Evolutionary conservation across 2,329 filamentous ascomycete species (phyloP).

Genomic region (Sclerotinia sclerotiorum): DNA sequence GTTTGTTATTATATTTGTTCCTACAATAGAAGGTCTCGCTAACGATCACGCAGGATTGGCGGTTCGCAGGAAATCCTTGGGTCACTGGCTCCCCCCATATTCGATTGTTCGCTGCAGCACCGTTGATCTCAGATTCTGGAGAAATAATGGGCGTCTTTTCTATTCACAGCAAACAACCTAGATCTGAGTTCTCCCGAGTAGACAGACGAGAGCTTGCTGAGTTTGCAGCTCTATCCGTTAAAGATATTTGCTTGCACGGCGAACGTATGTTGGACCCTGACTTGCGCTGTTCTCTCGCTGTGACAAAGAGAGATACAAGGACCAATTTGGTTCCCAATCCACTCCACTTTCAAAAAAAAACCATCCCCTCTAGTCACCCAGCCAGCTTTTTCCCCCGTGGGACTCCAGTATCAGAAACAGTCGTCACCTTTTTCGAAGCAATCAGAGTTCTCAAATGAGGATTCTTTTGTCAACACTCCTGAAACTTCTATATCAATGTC

Average conservation of each 20-base stretch:
- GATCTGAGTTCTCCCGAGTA: conserved; percentile 33
- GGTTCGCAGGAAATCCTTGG: conserved; percentile 41
- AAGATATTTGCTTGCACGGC: conserved; percentile 26
- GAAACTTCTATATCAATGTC: background rate
- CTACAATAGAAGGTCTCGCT: background rate
- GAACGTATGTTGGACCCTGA: conserved; percentile 19
- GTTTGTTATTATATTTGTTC: conserved; percentile 30
- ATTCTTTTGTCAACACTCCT: background rate
- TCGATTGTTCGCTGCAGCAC: conserved; percentile 43
- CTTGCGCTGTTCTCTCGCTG: conserved; percentile 22
- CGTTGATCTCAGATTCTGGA: conserved; percentile 39
- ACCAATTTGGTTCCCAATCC: conserved; percentile 22
- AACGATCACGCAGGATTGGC: conserved; percentile 41
- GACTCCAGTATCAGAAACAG: background rate
- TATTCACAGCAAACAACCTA: conserved; percentile 37
- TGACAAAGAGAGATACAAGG: conserved; percentile 25
- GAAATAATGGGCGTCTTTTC: conserved; percentile 40
- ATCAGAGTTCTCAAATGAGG: background rate
- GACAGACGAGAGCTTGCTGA: conserved; percentile 38
- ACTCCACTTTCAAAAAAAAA: conserved; percentile 12
- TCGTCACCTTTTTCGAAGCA: background rate
- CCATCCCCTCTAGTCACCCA: background rate
- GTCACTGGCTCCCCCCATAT: conserved; percentile 37
- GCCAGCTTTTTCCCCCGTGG: background rate
- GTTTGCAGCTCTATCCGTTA: conserved; percentile 31